These are phyloP conservation scores for Gastrolobium bilobum DNA, from an alignment of 306 rosid genomes.

Conservation along the genomic window DNA sequence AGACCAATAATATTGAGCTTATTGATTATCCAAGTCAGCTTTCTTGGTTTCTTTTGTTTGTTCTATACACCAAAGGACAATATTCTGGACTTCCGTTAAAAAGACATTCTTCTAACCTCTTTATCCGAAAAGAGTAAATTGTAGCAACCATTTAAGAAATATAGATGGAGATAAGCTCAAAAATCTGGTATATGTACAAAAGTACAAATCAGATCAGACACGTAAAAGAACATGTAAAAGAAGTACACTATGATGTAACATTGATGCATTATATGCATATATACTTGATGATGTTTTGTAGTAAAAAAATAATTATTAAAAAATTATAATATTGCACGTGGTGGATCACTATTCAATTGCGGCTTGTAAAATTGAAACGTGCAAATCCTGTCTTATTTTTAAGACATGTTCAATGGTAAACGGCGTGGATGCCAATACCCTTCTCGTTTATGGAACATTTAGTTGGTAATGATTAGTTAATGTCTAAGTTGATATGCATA, in stretches of 20 bases:
- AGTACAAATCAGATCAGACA: slow-evolving; percentile 9
- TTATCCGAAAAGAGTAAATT: background rate
- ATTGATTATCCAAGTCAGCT: slow-evolving; percentile 40
- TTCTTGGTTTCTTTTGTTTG: slow-evolving; percentile 40
- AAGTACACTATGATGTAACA: background rate
- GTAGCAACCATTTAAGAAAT: slow-evolving; percentile 28
- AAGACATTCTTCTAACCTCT: slow-evolving; percentile 35
- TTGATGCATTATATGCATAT: background rate
- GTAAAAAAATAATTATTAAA: background rate
- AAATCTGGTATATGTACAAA: background rate
- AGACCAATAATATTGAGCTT: slow-evolving; percentile 5
- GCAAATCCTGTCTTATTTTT: background rate
- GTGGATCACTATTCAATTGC: background rate
- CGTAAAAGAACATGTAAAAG: background rate
- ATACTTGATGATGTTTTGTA: background rate
- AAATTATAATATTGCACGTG: background rate
- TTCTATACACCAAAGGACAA: slow-evolving; percentile 26
- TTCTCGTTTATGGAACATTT: slow-evolving; percentile 35
- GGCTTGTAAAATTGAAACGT: slow-evolving; percentile 13
- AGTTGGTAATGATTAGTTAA: slow-evolving; percentile 37
- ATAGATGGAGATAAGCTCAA: background rate
- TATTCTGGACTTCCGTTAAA: slow-evolving; percentile 29
- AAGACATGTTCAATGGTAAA: background rate
- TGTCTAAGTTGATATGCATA: slow-evolving; percentile 13
- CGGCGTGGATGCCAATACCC: slow-evolving; percentile 1